Evolutionary conservation across 225 moss, liverwort and hornwort genomes (phyloP), one percentile per base, ranked within the genome.

Genomic region (Marchantia paleacea): DNA sequence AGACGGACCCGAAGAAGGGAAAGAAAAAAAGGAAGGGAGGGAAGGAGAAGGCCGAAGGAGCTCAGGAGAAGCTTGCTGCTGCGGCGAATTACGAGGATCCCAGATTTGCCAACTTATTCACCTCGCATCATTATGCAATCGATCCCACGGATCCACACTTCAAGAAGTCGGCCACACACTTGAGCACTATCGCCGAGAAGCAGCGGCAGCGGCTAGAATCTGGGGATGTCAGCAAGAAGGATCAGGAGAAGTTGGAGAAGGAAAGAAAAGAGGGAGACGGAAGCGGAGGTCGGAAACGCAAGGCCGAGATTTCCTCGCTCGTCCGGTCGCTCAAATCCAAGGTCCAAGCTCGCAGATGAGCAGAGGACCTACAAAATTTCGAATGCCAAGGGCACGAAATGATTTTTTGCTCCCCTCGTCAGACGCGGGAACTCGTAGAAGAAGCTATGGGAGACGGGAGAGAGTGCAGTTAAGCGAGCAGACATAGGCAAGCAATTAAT

Each of bases 101-200:
- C 72, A 91, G 95, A 65, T 99, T 99, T 73, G 76, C 92, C 52
- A 79, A 91, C 71, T 91, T 94, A 29, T 95, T 95, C 55, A 84
- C 89, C 9, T 87, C 88, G 29, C 95, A 92, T 82, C 91, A 91
- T 73, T 99, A 87, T 85, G 93, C 95, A n/a, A 85, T 99, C 54
- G 95, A 99, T 80, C 95, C 95, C 64, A 95, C 95, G 24, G 90
- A 95, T 86, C 95, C 99, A 22, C 90, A 95, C 58, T 99, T 88
- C 69, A 92, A 90, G 16, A 94, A 92, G 83, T 89, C 90, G 75
- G 87, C 83, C 2, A 85, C 87, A 15, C 89, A 88, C 55, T 84
- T 90, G 30, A 89, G 84, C 72, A 91, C 90, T 60, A 85, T 93
- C 18, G 90, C 92, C 13, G 93, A 92, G 73, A 68, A 83, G 48